Conservation (phyloP, 768 basidiomycete genomes). For the Rhodotorula babjevae region DNA sequence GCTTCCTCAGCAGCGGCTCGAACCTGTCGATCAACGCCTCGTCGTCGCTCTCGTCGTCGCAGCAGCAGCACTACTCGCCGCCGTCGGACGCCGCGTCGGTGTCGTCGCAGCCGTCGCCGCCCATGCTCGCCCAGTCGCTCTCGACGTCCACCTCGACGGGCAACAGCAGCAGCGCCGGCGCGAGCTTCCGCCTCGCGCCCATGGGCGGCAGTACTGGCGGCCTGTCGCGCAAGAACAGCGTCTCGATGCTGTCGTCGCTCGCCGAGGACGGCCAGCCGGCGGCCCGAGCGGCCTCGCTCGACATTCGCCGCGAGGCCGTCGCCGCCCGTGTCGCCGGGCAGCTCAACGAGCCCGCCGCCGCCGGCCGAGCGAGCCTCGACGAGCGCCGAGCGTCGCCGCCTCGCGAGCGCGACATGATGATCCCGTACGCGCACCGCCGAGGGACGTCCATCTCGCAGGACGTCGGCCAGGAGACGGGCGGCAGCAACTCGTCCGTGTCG, state of each 20-base stretch:
- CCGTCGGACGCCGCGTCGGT: neutral
- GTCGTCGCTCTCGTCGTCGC: neutral
- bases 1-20: conserved; percentile 23
- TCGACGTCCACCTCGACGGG: neutral
- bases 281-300: neutral
- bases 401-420: conserved; percentile 15
- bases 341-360: neutral
- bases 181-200: conserved; percentile 20
- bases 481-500: neutral
- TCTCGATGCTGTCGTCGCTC: conserved; percentile 17
- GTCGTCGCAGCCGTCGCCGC: neutral
- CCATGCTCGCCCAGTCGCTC: neutral
- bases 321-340: neutral
- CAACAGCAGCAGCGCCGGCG: neutral
- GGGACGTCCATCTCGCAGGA: neutral
- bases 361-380: neutral
- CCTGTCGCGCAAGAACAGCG: conserved; percentile 16
- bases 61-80: conserved; percentile 3
- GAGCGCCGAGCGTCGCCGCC: neutral
- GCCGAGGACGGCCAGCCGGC: neutral
- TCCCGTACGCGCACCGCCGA: conserved; percentile 8
- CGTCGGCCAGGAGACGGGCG: neutral
- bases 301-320: conserved; percentile 5
- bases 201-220: neutral
- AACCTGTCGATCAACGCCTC: conserved; percentile 1